These are phyloP conservation scores for Lentinula boryana DNA, from an alignment of 768 basidiomycete species.

Conservation along the genomic window DNA sequence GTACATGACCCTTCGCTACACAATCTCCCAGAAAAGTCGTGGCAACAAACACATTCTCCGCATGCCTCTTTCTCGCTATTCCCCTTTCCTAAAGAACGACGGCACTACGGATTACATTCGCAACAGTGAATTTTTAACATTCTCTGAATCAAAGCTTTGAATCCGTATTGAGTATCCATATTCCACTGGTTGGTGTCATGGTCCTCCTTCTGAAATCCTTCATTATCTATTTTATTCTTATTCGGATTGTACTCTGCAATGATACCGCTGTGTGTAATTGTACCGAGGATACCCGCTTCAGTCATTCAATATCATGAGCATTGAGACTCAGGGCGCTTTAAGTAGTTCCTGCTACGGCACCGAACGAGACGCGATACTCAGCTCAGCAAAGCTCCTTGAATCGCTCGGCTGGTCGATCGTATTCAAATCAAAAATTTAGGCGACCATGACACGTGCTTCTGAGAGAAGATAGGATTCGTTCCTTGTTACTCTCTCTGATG, in stretches of 20 bases:
- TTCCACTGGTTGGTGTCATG: not conserved
- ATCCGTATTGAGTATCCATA: not conserved
- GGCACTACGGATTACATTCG: not conserved
- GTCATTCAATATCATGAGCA: not conserved
- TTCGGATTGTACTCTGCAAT: not conserved
- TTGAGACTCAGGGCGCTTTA: no score
- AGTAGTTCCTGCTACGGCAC: not conserved
- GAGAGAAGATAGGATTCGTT: no score
- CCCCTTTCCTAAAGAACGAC: constrained; percentile 18
- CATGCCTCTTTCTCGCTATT: constrained; percentile 45
- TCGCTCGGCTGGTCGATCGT: not conserved
- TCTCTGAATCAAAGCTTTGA: not conserved
- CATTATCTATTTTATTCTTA: not conserved
- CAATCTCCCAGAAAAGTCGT: constrained; percentile 32
- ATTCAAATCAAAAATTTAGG: no score
- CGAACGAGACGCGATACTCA: not conserved
- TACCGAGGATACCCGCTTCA: not conserved
- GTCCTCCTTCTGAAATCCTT: not conserved
- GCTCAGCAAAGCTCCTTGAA: not conserved
- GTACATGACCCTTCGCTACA: constrained; percentile 35
- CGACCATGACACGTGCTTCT: no score
- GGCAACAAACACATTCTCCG: constrained; percentile 50
- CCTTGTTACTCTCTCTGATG: no score
- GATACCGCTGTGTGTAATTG: not conserved
- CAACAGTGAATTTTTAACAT: constrained; percentile 4